Evolutionary conservation across 148 eudicot species (phyloP), one percentile per base, ranked within the genome.

Genomic region (Pouteria glomerata): DNA sequence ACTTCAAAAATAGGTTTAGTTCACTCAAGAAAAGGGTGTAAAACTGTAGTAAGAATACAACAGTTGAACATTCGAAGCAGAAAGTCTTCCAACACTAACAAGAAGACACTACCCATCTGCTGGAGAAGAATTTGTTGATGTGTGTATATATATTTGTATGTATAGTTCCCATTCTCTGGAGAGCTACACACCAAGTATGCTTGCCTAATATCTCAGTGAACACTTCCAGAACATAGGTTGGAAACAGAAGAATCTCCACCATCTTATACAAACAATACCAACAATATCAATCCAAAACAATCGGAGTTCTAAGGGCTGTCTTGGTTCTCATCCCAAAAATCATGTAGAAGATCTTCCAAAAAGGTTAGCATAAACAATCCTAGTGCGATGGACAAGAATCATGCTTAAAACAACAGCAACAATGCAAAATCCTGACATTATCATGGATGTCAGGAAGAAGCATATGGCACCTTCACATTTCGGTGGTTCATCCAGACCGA

Each of bases 301-400:
- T 24, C 6, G 55, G 19, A 23, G 2, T 55, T 10, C 16, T 3
- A 24, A 55, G 24, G 4, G 10, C 21, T 23, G 19, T 51, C 58
- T 24, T 55, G 30, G 58, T 24, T 51, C 69, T 37, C 69, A 26
- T 62, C 41, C 23, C 41, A 5, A 12, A 42, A 29, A 33, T 73
- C 69, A 86, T 61, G 80, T 18, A 23, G 78, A 88, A 21, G 85
- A 47, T 79, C 73, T 88, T 45, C 96, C 97, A 70, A 90, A 93
- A 31, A 93, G 88, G 71, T 87, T 53, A 29, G 87, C 73, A 52
- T 93, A 93, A 71, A 93, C 92, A 60, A 76, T 35, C 84, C 81
- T 93, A 31, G 98, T 93, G 53, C 98, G 87, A 65, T 76, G 56
- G 13, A 93, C 98, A 8, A 93, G 91, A 79, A 83, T 82, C 89